Conservation (phyloP, 345 rosid species). For the Boechera stricta region DNA sequence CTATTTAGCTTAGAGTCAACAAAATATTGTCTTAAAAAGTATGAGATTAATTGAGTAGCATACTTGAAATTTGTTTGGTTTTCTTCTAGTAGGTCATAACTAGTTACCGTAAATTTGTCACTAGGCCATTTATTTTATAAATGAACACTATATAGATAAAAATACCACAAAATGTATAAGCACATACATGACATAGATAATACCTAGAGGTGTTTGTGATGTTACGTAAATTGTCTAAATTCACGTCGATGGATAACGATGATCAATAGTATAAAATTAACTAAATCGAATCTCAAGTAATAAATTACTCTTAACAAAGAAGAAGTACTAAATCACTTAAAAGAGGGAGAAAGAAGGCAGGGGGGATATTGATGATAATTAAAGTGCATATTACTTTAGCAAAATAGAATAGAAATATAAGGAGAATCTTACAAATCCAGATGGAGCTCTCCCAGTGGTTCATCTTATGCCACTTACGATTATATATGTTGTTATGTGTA, state of each 20-base stretch:
- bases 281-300: conserved; percentile 18
- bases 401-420: conserved; percentile 13
- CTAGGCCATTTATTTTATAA: not conserved
- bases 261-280: conserved; percentile 20
- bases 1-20: not conserved
- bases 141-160: conserved; percentile 15
- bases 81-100: not conserved
- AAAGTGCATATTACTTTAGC: conserved; percentile 31
- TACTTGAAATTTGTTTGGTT: not conserved
- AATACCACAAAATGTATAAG: not conserved
- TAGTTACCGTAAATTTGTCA: not conserved
- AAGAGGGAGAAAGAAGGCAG: conserved; percentile 25
- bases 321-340: not conserved
- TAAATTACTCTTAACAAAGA: conserved; percentile 12
- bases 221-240: conserved; percentile 2
- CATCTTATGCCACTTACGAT: conserved; percentile 18
- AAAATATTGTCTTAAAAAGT: too few relatives aligned
- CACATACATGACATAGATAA: not conserved
- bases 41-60: not conserved
- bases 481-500: conserved; percentile 24
- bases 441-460: conserved; percentile 38
- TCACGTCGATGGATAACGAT: conserved; percentile 32
- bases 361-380: conserved; percentile 33
- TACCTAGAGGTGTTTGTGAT: conserved; percentile 24
- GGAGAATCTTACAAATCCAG: conserved; percentile 36